phyloP scores from a whole-genome alignment of 208 protist genomes.

The Angomonas ambiguus region DNA sequence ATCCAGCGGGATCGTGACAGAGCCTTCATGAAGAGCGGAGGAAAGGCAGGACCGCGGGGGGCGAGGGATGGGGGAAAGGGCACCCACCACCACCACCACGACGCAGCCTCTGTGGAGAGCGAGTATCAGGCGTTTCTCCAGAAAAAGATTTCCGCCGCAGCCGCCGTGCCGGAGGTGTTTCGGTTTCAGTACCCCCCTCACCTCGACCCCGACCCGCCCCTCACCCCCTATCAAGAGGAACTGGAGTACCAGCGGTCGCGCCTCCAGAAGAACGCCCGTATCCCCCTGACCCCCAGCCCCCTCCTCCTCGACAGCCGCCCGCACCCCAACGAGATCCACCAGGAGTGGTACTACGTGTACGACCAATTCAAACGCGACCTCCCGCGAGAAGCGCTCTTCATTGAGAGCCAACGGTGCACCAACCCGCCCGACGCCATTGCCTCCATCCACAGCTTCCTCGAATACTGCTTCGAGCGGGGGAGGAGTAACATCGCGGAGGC shows the following conservation, averaged over 20 bases:
- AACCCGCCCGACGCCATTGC: conserved; percentile 33
- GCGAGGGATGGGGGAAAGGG: neutral
- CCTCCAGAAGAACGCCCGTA: neutral
- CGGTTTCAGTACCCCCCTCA: conserved; percentile 24
- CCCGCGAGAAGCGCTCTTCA: conserved; percentile 42
- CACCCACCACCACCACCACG: neutral
- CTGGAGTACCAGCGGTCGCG: conserved; percentile 15
- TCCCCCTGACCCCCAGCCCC: neutral
- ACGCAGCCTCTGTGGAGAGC: neutral
- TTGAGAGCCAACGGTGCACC: conserved; percentile 32
- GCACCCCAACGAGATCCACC: conserved; percentile 5
- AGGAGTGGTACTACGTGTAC: conserved; percentile 50
- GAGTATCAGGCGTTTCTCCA: conserved; percentile 24
- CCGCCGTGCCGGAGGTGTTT: conserved; percentile 28
- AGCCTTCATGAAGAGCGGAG: conserved; percentile 14
- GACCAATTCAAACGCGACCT: conserved; percentile 55
- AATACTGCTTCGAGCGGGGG: conserved; percentile 39
- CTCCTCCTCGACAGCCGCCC: neutral
- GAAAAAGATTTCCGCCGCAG: conserved; percentile 16
- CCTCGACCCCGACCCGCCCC: conserved; percentile 12
- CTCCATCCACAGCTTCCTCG: conserved; percentile 46
- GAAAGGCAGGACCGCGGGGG: conserved; percentile 6
- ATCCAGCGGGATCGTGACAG: conserved; percentile 29
- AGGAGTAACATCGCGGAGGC: conserved; percentile 14
- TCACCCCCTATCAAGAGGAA: conserved; percentile 9